Evolutionary conservation across 768 basidiomycete genomes (phyloP).

Genomic region (Boletellus emodensis): DNA sequence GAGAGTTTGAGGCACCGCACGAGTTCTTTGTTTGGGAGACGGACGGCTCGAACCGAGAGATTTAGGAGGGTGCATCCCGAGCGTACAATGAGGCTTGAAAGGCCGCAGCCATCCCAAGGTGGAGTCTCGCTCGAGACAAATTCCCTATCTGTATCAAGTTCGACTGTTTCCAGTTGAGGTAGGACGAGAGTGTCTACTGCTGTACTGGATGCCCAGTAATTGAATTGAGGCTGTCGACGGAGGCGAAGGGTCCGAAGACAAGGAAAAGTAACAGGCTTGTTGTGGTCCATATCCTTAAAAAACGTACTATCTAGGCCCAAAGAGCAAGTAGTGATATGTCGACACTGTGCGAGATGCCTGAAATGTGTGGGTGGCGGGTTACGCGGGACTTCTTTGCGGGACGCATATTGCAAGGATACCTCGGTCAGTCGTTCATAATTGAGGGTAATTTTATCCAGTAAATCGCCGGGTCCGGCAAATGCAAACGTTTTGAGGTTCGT

Average conservation of each 20-base stretch:
- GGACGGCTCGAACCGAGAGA: constrained; percentile 12
- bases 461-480: constrained; percentile 2
- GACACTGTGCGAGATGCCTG: constrained; percentile 7
- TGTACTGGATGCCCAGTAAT: too few species aligned
- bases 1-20: constrained; percentile 16
- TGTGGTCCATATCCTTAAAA: not conserved
- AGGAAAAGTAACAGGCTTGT: constrained; percentile 1
- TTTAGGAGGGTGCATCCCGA: constrained; percentile 12
- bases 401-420: constrained; percentile 11
- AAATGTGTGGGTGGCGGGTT: constrained; percentile 1
- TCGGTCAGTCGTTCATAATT: constrained; percentile 12
- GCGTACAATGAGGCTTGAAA: constrained; percentile 17
- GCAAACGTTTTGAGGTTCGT: constrained; percentile 13
- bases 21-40: constrained; percentile 15
- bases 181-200: constrained; percentile 12
- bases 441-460: not conserved
- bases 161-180: constrained; percentile 16
- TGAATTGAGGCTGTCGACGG: not conserved
- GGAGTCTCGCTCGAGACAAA: too few species aligned
- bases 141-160: not conserved
- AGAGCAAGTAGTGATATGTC: constrained; percentile 16
- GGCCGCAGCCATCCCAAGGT: constrained; percentile 3
- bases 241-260: constrained; percentile 14
- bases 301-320: constrained; percentile 9
- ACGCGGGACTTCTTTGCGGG: not conserved